Conservation (phyloP, 805 yeast genomes). For the Kluyveromyces nonfermentans region DNA sequence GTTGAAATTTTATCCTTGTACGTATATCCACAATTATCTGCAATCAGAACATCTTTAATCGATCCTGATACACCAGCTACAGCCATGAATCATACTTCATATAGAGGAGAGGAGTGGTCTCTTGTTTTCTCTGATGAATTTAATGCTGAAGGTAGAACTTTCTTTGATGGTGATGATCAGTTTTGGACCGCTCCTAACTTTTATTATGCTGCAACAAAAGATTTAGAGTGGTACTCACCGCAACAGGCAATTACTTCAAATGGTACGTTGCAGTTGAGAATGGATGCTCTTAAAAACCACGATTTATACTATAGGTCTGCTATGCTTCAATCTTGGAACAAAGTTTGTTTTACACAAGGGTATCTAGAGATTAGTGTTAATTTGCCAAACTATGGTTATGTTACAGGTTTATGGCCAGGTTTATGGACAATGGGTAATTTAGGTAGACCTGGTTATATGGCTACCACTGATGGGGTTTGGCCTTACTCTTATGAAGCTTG, state of each 20-base stretch:
- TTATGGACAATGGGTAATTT: constrained; percentile 90
- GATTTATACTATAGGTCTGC: constrained; percentile 77
- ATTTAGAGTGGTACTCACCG: constrained; percentile 92
- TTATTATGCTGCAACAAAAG: constrained; percentile 79
- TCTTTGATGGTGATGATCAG: constrained; percentile 86
- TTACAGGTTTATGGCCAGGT: constrained; percentile 93
- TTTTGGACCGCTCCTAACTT: constrained; percentile 81
- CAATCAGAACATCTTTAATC: constrained; percentile 42
- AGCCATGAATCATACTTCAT: constrained; percentile 41
- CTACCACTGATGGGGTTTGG: constrained; percentile 90
- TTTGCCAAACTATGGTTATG: constrained; percentile 70
- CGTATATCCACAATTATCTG: constrained; percentile 41
- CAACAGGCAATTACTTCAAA: constrained; percentile 73
- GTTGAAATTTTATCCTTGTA: constrained; percentile 39
- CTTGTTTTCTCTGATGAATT: constrained; percentile 89
- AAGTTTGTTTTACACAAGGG: constrained; percentile 83
- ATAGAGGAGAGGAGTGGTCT: constrained; percentile 58
- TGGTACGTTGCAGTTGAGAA: constrained; percentile 56
- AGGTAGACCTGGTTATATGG: constrained; percentile 84
- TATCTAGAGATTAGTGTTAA: constrained; percentile 63
- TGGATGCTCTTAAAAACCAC: constrained; percentile 82
- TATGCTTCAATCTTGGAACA: constrained; percentile 90
- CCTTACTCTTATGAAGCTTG: constrained; percentile 82
- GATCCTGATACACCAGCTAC: constrained; percentile 55
- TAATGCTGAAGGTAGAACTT: constrained; percentile 80